Evolutionary conservation across 208 protist genomes (phyloP).

Genomic region (Leishmania aethiopica): DNA sequence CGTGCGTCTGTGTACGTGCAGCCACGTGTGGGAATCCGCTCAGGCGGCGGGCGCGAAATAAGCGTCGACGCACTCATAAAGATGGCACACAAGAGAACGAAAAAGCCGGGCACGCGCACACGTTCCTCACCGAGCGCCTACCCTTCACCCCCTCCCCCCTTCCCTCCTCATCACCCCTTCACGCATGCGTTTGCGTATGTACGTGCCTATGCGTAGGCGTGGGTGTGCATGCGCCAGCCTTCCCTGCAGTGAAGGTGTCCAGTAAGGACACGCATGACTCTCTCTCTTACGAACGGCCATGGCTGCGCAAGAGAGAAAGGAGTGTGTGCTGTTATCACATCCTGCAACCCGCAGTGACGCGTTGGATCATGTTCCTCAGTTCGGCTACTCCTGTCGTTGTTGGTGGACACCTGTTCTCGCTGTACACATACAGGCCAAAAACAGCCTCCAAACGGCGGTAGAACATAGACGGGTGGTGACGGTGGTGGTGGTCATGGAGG

Average conservation of each 20-base stretch:
- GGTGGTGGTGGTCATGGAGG: not conserved
- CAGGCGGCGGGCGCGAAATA: not conserved
- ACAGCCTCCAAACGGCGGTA: not conserved
- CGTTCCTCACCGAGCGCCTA: not conserved
- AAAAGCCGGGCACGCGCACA: not conserved
- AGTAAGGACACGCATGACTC: not conserved
- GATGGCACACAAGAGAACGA: constrained; percentile 1
- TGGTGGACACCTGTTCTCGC: not conserved
- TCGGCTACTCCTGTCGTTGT: not conserved
- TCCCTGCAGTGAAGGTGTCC: not conserved
- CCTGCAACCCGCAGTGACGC: not conserved
- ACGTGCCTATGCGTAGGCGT: not conserved
- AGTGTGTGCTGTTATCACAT: not conserved
- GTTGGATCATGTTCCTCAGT: not conserved
- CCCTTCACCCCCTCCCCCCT: too few relatives aligned
- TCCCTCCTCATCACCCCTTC: not conserved
- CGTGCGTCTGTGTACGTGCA: not conserved
- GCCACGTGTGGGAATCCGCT: not conserved
- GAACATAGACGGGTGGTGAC: not conserved
- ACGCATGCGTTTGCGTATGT: not conserved
- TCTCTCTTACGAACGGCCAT: not conserved
- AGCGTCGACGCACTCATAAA: not conserved
- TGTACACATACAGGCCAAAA: not conserved
- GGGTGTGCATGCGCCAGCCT: not conserved
- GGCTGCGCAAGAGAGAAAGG: not conserved